These are phyloP conservation scores for Neopestalotiopsis sp. DNA, from an alignment of 2,329 filamentous ascomycete genomes.

Conservation along the genomic window DNA sequence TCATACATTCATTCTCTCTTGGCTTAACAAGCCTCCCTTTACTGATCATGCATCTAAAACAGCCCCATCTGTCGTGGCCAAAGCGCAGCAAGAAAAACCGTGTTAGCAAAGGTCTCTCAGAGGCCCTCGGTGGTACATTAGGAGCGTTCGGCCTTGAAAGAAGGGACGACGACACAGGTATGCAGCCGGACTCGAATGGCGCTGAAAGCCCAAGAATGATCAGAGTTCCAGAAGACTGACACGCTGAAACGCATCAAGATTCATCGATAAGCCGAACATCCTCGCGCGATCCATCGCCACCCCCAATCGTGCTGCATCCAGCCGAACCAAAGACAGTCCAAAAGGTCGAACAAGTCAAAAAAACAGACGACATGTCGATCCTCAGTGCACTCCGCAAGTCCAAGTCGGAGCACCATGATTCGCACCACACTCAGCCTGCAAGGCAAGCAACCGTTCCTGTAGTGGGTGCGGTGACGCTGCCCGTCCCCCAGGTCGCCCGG, in stretches of 20 bases:
- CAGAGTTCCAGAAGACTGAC: not conserved
- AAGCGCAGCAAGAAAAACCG: not conserved
- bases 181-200: not conserved
- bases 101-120: not conserved
- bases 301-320: not conserved
- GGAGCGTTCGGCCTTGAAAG: not conserved
- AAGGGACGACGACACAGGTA: not conserved
- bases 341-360: not conserved
- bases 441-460: not conserved
- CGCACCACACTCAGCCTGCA: not conserved
- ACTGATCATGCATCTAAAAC: constrained; percentile 2
- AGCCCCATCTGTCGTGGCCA: not conserved
- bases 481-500: not conserved
- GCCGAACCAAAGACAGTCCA: not conserved
- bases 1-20: not conserved
- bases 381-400: not conserved
- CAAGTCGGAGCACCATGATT: not conserved
- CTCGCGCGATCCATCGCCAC: not conserved
- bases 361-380: constrained; percentile 2
- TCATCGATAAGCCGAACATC: not conserved
- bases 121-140: not conserved
- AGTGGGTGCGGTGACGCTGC: not conserved
- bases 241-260: not conserved
- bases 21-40: not conserved
- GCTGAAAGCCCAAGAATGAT: not conserved